Percentiles rank a stretch among this genome's conserved stretches.
Conservation (phyloP, 495 filamentous ascomycete species). For the Pyrenopolyporus hunteri region DNA sequence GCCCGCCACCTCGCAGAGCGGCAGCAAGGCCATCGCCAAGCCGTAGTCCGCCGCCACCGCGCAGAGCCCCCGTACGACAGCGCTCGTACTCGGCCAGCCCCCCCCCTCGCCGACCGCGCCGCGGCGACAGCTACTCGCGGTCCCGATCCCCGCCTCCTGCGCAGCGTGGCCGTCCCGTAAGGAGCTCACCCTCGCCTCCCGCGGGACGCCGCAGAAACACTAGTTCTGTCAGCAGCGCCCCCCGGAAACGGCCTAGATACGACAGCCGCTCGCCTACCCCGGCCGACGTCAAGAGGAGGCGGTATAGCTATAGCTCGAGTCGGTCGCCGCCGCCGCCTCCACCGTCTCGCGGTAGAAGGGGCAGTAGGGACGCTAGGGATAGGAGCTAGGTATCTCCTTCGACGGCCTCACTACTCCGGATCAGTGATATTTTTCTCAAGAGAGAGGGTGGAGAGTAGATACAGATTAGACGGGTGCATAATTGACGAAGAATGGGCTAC, state of each 20-base stretch:
- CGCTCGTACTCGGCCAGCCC: constrained; percentile 45
- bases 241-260: constrained; percentile 24
- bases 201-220: constrained; percentile 22
- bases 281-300: constrained; percentile 35
- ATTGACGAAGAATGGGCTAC: neutral
- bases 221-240: constrained; percentile 32
- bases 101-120: constrained; percentile 26
- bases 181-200: constrained; percentile 21
- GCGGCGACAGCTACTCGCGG: constrained; percentile 36
- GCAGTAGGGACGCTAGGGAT: neutral
- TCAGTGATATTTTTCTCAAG: neutral
- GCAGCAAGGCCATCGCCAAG: constrained; percentile 14
- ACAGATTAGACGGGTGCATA: neutral
- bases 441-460: neutral
- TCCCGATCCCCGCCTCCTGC: constrained; percentile 29
- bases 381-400: constrained; percentile 22
- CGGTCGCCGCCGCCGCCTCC: constrained; percentile 19
- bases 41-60: constrained; percentile 40
- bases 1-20: constrained; percentile 34
- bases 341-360: constrained; percentile 30
- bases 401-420: neutral
- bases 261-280: constrained; percentile 29
- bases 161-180: constrained; percentile 15
- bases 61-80: constrained; percentile 30
- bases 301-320: constrained; percentile 38